These are phyloP conservation scores for Takakia lepidozioides DNA, from an alignment of 225 moss, liverwort and hornwort species.

Conservation along the genomic window DNA sequence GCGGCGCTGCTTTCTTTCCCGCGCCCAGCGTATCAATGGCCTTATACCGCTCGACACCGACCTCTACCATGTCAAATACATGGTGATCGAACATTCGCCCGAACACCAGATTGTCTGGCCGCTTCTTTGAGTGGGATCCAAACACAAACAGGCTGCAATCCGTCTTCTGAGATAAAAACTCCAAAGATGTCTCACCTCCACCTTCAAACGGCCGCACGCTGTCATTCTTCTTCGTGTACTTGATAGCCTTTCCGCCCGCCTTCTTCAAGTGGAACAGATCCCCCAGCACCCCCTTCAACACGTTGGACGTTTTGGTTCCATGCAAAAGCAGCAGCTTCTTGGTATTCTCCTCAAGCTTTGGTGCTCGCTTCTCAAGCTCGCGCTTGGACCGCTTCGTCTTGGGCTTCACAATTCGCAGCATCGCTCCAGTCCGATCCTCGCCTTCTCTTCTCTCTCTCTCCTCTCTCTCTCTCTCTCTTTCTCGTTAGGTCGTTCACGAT, in stretches of 20 bases:
- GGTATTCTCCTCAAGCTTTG: conserved; percentile 79
- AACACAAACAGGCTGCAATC: conserved; percentile 92
- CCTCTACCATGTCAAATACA: conserved; percentile 91
- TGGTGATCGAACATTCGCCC: conserved; percentile 95
- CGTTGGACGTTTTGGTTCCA: conserved; percentile 65
- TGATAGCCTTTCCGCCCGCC: conserved; percentile 64
- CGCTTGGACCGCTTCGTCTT: conserved; percentile 83
- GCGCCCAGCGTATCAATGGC: conserved; percentile 73
- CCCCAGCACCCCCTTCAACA: conserved; percentile 53
- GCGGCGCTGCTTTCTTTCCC: conserved; percentile 72
- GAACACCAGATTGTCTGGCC: conserved; percentile 75
- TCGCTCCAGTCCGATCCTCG: too few species aligned
- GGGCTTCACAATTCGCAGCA: conserved; percentile 92
- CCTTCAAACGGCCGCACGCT: conserved; percentile 91
- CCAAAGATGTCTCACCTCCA: conserved; percentile 79
- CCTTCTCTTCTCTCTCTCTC: too few species aligned
- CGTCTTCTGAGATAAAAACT: conserved; percentile 89
- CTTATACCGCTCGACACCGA: conserved; percentile 76
- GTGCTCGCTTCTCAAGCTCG: conserved; percentile 81
- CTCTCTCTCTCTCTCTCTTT: too few species aligned
- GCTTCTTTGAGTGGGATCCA: conserved; percentile 96
- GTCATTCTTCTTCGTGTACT: conserved; percentile 88
- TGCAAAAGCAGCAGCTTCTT: conserved; percentile 84
- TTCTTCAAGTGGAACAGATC: conserved; percentile 82
- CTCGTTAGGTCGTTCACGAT: too few species aligned